A percentile compares a stretch with the other conserved stretches of the same genome.
Evolutionary conservation across 2,329 filamentous ascomycete species (phyloP).

Genomic region (Metarhizium sp.): DNA sequence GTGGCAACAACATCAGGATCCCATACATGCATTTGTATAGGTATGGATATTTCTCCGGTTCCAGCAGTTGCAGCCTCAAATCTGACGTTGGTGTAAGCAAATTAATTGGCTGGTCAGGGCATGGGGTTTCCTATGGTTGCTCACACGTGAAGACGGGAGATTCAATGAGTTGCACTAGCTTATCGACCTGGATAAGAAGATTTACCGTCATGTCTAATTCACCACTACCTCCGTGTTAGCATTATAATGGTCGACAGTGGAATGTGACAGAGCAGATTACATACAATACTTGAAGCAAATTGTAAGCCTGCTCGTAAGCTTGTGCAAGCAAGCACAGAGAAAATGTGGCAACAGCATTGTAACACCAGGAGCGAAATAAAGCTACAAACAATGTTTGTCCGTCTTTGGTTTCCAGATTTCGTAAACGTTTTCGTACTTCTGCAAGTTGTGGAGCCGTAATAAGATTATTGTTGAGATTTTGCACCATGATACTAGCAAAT

Average conservation of each 20-base stretch:
- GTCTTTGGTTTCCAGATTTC: constrained; percentile 89
- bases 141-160: constrained; percentile 95
- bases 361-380: constrained; percentile 94
- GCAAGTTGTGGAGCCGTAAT: constrained; percentile 93
- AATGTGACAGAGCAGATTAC: constrained; percentile 17
- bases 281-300: constrained; percentile 90
- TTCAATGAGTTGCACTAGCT: constrained; percentile 91
- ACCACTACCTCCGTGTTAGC: constrained; percentile 46
- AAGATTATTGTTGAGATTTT: constrained; percentile 97
- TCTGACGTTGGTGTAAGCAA: constrained; percentile 40
- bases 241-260: neutral
- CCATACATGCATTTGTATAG: constrained; percentile 98
- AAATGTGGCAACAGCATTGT: constrained; percentile 96
- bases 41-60: constrained; percentile 90
- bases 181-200: constrained; percentile 97
- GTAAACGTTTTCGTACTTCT: constrained; percentile 78
- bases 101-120: neutral
- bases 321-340: constrained; percentile 91
- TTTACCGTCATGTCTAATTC: constrained; percentile 99
- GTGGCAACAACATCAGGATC: constrained; percentile 93
- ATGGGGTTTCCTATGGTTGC: constrained; percentile 17
- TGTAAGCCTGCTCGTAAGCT: constrained; percentile 96
- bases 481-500: constrained; percentile 98
- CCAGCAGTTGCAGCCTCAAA: constrained; percentile 84
- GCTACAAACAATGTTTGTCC: constrained; percentile 93